These are phyloP conservation scores for Meredithiella fracta DNA, from an alignment of 2,329 filamentous ascomycete species.

Conservation along the genomic window DNA sequence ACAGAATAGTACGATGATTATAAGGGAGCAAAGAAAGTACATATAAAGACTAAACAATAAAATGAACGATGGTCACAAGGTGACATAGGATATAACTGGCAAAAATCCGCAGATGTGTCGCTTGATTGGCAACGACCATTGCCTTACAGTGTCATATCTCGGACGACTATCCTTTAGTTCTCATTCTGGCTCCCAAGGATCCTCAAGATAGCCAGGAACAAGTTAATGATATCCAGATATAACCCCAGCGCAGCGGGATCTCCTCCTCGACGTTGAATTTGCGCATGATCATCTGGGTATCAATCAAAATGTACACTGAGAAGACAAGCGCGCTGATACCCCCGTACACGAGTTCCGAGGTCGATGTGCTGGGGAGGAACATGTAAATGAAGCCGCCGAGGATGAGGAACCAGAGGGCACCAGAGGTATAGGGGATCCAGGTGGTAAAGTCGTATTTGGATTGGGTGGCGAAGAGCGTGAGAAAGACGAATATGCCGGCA, in stretches of 20 bases:
- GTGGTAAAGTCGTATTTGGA: conserved; percentile 95
- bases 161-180: conserved; percentile 42
- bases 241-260: conserved; percentile 90
- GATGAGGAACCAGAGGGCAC: conserved; percentile 73
- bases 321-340: conserved; percentile 73
- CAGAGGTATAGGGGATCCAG: conserved; percentile 93
- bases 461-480: conserved; percentile 85
- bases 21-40: neutral
- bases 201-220: conserved; percentile 87
- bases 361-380: conserved; percentile 75
- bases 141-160: neutral
- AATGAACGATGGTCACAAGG: neutral
- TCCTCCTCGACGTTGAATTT: conserved; percentile 97
- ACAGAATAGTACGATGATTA: neutral
- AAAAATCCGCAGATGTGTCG: too few relatives aligned
- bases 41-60: neutral
- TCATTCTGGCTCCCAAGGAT: conserved; percentile 94
- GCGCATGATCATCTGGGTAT: conserved; percentile 88
- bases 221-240: conserved; percentile 90
- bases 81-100: neutral
- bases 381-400: conserved; percentile 84
- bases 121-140: too few relatives aligned
- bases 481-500: conserved; percentile 61
- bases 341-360: conserved; percentile 72
- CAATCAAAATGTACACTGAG: conserved; percentile 84